These are phyloP conservation scores for Penicillium nordicum DNA, from an alignment of 2,329 filamentous ascomycete genomes.

Conservation along the genomic window DNA sequence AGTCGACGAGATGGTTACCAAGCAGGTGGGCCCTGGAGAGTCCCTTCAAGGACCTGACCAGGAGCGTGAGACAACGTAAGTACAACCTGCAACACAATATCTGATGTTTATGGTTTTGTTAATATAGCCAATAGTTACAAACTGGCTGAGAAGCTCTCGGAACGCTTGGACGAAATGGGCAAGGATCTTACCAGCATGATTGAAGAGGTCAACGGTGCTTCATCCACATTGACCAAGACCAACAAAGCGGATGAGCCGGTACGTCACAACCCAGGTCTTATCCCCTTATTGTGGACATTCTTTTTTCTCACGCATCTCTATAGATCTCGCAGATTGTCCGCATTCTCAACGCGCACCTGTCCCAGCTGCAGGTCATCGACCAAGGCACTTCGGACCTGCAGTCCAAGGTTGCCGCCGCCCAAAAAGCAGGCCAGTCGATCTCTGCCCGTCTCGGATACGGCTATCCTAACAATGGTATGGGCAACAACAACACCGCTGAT, in stretches of 20 bases:
- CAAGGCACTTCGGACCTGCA: conserved; percentile 76
- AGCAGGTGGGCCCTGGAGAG: conserved; percentile 72
- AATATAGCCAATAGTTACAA: conserved; percentile 60
- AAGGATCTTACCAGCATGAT: conserved; percentile 94
- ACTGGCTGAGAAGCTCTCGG: conserved; percentile 86
- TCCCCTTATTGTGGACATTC: conserved; percentile 14
- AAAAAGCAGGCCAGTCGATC: conserved; percentile 67
- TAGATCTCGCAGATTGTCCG: conserved; percentile 92
- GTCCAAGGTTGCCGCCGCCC: conserved; percentile 75
- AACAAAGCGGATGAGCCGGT: conserved; percentile 84
- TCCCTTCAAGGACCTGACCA: conserved; percentile 84
- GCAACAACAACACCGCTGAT: conserved; percentile 65
- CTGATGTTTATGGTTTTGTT: conserved; percentile 7
- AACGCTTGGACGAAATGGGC: conserved; percentile 88
- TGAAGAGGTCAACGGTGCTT: conserved; percentile 93
- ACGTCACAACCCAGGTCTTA: conserved; percentile 40
- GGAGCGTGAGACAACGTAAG: conserved; percentile 85
- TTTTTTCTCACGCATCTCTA: conserved; percentile 11
- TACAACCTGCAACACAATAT: conserved; percentile 15
- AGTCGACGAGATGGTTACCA: conserved; percentile 81
- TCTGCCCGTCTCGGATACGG: conserved; percentile 41
- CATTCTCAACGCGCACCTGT: conserved; percentile 88
- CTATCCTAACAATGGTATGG: conserved; percentile 37
- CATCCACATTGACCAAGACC: conserved; percentile 82
- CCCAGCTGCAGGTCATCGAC: conserved; percentile 91